phyloP scores from a whole-genome alignment of 805 yeast species.

The Candida ascalaphidarum region DNA sequence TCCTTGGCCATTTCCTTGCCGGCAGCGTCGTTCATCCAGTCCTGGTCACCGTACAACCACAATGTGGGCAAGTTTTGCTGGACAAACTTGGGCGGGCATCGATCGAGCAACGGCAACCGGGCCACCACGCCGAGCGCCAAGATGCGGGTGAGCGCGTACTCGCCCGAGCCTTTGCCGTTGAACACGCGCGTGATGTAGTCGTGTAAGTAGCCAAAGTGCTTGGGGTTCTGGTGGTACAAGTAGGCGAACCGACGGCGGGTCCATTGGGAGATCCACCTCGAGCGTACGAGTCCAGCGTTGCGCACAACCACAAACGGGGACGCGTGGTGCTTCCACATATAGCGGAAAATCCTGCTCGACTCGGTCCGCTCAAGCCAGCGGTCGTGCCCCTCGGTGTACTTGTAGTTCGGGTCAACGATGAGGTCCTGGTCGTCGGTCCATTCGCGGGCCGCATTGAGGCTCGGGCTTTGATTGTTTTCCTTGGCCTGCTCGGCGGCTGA shows the following conservation, averaged over 20 bases:
- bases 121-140: conserved; percentile 54
- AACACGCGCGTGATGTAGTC: conserved; percentile 47
- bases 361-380: conserved; percentile 3
- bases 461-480: conserved; percentile 1
- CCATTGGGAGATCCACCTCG: conserved; percentile 46
- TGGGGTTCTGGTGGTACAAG: conserved; percentile 24
- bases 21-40: conserved; percentile 64
- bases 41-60: conserved; percentile 61
- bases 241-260: conserved; percentile 38
- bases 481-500: conserved; percentile 8
- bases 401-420: conserved; percentile 6
- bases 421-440: conserved; percentile 17
- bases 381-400: conserved; percentile 1
- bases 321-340: conserved; percentile 43
- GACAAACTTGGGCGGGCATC: conserved; percentile 37
- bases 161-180: conserved; percentile 54
- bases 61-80: conserved; percentile 35
- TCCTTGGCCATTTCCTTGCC: conserved; percentile 30
- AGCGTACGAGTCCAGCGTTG: conserved; percentile 43
- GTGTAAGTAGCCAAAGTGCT: conserved; percentile 35
- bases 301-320: conserved; percentile 51
- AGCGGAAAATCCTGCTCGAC: conserved; percentile 14
- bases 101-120: conserved; percentile 46
- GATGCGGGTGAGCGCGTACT: conserved; percentile 51
- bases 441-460: conserved; percentile 6